A percentile compares a stretch with the other conserved stretches of the same genome.
phyloP scores from a whole-genome alignment of 2,329 filamentous ascomycete genomes.

The Pseudogymnoascus destructans region DNA sequence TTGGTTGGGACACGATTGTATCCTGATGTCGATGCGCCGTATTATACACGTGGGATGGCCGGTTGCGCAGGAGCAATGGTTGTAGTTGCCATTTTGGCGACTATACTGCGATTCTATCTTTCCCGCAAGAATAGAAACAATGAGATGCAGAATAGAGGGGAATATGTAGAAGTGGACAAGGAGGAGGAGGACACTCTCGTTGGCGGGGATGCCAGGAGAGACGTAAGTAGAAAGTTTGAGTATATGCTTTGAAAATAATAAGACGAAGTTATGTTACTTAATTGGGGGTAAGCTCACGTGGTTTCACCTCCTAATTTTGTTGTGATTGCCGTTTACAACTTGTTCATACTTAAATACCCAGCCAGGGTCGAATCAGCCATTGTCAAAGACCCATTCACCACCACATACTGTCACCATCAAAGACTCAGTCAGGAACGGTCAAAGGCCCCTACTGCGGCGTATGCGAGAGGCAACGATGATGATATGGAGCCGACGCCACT shows the following conservation, averaged over 20 bases:
- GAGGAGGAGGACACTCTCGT: not conserved
- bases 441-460: constrained; percentile 38
- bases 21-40: constrained; percentile 35
- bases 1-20: constrained; percentile 41
- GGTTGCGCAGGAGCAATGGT: constrained; percentile 38
- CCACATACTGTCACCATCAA: not conserved
- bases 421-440: not conserved
- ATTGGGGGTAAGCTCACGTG: not conserved
- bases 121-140: constrained; percentile 18
- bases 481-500: constrained; percentile 30
- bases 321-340: not conserved
- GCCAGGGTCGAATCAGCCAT: not conserved
- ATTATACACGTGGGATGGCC: constrained; percentile 36
- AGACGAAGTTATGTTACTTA: not conserved
- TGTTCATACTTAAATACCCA: not conserved
- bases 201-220: not conserved
- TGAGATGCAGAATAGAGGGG: not conserved
- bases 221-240: constrained; percentile 1
- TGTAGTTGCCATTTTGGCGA: constrained; percentile 31
- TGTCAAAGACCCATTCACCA: not conserved
- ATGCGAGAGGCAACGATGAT: constrained; percentile 32
- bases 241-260: constrained; percentile 4
- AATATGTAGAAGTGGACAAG: constrained; percentile 2
- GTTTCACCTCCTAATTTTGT: not conserved
- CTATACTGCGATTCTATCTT: constrained; percentile 29